These are phyloP conservation scores for Yamadazyma diospyri DNA, from an alignment of 1,139 yeast genomes.

Conservation along the genomic window DNA sequence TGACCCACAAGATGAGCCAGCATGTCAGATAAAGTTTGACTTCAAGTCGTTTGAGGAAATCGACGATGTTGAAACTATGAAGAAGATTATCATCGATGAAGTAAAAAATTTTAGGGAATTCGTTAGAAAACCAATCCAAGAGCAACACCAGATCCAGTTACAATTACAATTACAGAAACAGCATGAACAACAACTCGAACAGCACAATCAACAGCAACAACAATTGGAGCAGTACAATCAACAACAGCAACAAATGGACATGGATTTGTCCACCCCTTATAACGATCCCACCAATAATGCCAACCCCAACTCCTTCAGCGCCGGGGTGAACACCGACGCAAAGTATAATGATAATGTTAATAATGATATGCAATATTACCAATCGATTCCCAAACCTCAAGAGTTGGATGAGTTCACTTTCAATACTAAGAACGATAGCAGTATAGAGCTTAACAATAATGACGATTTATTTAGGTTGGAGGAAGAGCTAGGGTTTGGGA, in stretches of 20 bases:
- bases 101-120: conserved; percentile 75
- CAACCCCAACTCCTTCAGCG: conserved; percentile 12
- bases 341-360: conserved; percentile 19
- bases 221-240: conserved; percentile 31
- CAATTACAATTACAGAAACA: conserved; percentile 35
- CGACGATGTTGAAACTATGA: conserved; percentile 76
- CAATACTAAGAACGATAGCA: conserved; percentile 19
- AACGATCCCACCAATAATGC: conserved; percentile 10
- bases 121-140: conserved; percentile 74
- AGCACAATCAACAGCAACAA: conserved; percentile 53
- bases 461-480: conserved; percentile 38
- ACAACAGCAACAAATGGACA: conserved; percentile 53
- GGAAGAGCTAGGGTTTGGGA: conserved; percentile 46
- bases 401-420: conserved; percentile 42
- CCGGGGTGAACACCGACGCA: conserved; percentile 33
- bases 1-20: conserved; percentile 93
- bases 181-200: conserved; percentile 29
- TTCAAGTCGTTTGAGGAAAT: conserved; percentile 81
- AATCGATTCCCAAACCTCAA: conserved; percentile 45
- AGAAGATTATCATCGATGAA: conserved; percentile 74
- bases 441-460: conserved; percentile 12
- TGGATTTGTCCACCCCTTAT: conserved; percentile 19
- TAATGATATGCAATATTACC: conserved; percentile 28
- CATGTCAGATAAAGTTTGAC: conserved; percentile 78
- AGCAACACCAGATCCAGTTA: conserved; percentile 51